Percentiles rank a stretch among this genome's conserved stretches.
These are phyloP conservation scores for Aschersonia sp. DNA, from an alignment of 2,329 filamentous ascomycete genomes.

Conservation along the genomic window DNA sequence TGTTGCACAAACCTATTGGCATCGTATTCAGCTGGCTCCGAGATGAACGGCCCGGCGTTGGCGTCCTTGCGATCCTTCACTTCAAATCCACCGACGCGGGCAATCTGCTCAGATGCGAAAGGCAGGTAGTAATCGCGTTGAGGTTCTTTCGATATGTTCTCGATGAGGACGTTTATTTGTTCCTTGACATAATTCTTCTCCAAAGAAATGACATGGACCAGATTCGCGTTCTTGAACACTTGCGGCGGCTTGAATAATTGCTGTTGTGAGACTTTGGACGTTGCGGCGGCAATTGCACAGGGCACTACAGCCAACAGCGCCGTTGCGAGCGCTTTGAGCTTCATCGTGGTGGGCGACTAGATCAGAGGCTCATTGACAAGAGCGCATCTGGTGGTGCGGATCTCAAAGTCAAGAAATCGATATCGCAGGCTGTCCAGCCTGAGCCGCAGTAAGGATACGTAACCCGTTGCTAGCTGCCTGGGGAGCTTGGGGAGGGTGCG, in stretches of 20 bases:
- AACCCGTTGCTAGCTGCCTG: background rate
- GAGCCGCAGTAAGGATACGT: conserved; percentile 3
- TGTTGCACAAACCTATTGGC: conserved; percentile 33
- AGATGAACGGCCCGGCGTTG: conserved; percentile 49
- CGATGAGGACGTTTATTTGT: conserved; percentile 82
- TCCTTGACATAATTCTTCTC: conserved; percentile 89
- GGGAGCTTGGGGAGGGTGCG: background rate
- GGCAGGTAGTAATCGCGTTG: conserved; percentile 87
- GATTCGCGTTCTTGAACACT: conserved; percentile 85
- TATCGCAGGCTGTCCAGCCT: background rate
- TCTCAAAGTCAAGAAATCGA: conserved; percentile 4
- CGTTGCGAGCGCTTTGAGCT: conserved; percentile 33
- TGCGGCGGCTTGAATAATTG: conserved; percentile 69
- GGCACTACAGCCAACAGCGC: conserved; percentile 44
- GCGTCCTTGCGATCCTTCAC: conserved; percentile 82
- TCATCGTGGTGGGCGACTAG: conserved; percentile 19
- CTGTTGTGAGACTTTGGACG: conserved; percentile 44
- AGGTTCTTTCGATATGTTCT: conserved; percentile 66
- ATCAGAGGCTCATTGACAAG: conserved; percentile 17
- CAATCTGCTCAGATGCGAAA: conserved; percentile 63
- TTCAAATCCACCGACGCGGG: conserved; percentile 71
- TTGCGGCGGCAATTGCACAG: conserved; percentile 28
- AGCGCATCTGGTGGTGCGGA: conserved; percentile 5
- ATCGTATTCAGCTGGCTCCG: conserved; percentile 53
- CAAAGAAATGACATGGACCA: conserved; percentile 78